Base-by-base conservation (phyloP, 331 rosid genomes). In the Acacia concinna region DNA sequence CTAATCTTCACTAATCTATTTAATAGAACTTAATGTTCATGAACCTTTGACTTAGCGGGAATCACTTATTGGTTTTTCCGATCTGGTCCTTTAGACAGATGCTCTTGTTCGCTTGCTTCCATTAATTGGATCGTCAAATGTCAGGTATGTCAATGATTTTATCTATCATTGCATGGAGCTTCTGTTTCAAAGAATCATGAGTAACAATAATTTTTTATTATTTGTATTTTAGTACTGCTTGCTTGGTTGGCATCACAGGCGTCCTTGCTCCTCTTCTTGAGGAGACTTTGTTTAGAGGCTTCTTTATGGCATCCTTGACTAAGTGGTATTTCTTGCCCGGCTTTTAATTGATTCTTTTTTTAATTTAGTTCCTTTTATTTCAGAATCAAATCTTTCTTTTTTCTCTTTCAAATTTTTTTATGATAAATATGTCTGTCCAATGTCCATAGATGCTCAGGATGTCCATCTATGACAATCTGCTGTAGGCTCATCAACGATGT, bases 191-290 rank as follows among this genome's bases (percentile, higher is more conserved):
- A 28, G 28, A 68, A 51, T 83, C 76, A 43, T 8, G 14, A 62
- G 82, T 74, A 75, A 78, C 9, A 77, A 80, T 71, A 69, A 71
- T 37, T 46, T 34, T 68, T 46, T 54, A 46, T 72, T 54, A 43
- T 63, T 83, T 74, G 71, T 57, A 41, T 82, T 88, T 85, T 87
- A 96, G 99, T 82, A 96, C 98, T 83, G 92, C 94, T 68, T 93
- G 93, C 89, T 87, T 93, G 89, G 67, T 96, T 77, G 99, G 94
- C 72, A 88, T 91, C 84, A 85, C 98, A 10, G 98, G 97, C 9
- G 89, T 96, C 83, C 87, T 93, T 41, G 99, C 98, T 73, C 99
- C 98, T 52, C 85, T 95, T 76, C 99, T 95, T 46, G 99, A 95
- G 82, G 99, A 95, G 89, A 91, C 91, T 1, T 85, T 95, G 76